Evolutionary conservation across 208 protist species (phyloP).

Genomic region (Wallacemonas rigidus): DNA sequence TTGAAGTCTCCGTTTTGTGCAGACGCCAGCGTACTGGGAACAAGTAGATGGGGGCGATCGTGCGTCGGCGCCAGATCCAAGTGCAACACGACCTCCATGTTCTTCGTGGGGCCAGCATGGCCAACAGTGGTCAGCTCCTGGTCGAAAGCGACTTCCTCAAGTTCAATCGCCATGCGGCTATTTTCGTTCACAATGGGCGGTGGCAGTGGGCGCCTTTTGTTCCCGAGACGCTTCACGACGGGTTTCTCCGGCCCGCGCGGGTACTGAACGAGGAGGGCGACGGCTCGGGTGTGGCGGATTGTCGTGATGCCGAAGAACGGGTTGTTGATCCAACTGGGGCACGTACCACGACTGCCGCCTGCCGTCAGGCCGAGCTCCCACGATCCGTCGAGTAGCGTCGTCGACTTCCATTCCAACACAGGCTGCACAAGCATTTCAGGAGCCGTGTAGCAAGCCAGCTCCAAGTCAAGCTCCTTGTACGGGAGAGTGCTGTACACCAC

Average conservation of each 20-base stretch:
- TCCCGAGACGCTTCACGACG: constrained; percentile 58
- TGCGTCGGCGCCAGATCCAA: constrained; percentile 35
- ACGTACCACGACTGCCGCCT: constrained; percentile 64
- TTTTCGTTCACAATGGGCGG: constrained; percentile 65
- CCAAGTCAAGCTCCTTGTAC: constrained; percentile 75
- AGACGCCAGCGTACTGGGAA: constrained; percentile 70
- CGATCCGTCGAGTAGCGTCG: constrained; percentile 51
- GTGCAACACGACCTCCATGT: constrained; percentile 58
- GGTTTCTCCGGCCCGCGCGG: constrained; percentile 75
- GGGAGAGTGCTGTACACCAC: constrained; percentile 72
- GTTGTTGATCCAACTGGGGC: constrained; percentile 90
- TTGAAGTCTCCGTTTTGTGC: constrained; percentile 87
- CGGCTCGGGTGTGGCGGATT: constrained; percentile 60
- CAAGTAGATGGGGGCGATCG: constrained; percentile 68
- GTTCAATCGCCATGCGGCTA: constrained; percentile 68
- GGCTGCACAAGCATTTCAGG: constrained; percentile 53
- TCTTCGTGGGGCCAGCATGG: constrained; percentile 32
- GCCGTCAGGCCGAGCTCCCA: constrained; percentile 86
- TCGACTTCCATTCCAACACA: constrained; percentile 76
- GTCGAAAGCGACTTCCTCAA: constrained; percentile 80
- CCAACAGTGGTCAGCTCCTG: constrained; percentile 55
- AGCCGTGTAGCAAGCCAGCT: constrained; percentile 61
- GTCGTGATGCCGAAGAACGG: constrained; percentile 77
- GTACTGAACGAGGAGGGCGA: constrained; percentile 83
- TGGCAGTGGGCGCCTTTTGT: constrained; percentile 67